A percentile compares a stretch with the other conserved stretches of the same genome.
These are phyloP conservation scores for Psidium guajava DNA, from an alignment of 345 rosid species.

Conservation along the genomic window DNA sequence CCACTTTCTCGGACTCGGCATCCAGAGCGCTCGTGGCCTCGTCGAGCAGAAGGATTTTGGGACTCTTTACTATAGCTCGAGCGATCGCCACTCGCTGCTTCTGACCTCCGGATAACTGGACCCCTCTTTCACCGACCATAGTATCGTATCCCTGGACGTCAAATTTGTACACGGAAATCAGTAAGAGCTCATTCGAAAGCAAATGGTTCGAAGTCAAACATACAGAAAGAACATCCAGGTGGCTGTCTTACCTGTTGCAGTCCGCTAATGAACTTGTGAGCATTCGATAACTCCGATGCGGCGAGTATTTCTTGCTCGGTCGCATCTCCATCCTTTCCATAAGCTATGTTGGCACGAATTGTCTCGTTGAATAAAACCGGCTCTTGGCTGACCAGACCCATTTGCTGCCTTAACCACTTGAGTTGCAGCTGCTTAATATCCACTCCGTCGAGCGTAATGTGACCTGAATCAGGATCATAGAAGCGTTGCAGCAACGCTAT, in stretches of 20 bases:
- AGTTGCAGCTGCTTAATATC: conserved; percentile 48
- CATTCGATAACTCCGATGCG: conserved; percentile 74
- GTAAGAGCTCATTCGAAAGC: not conserved
- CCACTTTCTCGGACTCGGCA: conserved; percentile 44
- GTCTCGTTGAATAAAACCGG: conserved; percentile 67
- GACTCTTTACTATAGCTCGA: conserved; percentile 42
- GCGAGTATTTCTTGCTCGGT: conserved; percentile 59
- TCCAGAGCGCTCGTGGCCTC: conserved; percentile 59
- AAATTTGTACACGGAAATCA: not conserved
- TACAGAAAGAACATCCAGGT: not conserved
- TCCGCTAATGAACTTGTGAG: conserved; percentile 72
- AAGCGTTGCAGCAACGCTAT: conserved; percentile 66
- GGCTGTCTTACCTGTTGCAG: conserved; percentile 43
- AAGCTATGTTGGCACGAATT: conserved; percentile 66
- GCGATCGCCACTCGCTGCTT: conserved; percentile 58
- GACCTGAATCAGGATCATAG: conserved; percentile 74
- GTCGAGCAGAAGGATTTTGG: conserved; percentile 37
- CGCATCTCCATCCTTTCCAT: conserved; percentile 66
- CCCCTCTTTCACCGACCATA: conserved; percentile 42
- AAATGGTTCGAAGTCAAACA: not conserved
- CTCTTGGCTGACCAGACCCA: conserved; percentile 80
- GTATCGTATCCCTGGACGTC: conserved; percentile 43
- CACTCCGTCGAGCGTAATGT: conserved; percentile 59
- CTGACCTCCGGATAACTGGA: conserved; percentile 47
- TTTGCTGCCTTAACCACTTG: conserved; percentile 72